A percentile compares a stretch with the other conserved stretches of the same genome.
phyloP scores from a whole-genome alignment of 1,139 yeast species.

The Zygosaccharomyces sapae region DNA sequence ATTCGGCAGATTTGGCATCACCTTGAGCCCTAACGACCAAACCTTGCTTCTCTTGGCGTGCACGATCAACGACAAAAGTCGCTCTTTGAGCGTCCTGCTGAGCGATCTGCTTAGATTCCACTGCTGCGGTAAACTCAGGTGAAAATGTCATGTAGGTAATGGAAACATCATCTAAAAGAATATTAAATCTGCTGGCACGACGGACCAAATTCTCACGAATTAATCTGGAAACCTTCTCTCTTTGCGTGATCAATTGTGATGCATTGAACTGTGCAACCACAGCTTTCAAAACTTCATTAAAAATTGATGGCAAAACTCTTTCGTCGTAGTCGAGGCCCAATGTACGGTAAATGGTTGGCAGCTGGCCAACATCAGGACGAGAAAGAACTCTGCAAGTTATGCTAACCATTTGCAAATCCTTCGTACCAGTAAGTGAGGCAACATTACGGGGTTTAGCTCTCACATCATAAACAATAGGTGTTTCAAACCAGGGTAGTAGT shows the following conservation, averaged over 20 bases:
- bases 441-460: conserved; percentile 97
- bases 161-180: conserved; percentile 89
- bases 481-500: conserved; percentile 90
- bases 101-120: conserved; percentile 97
- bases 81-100: conserved; percentile 99
- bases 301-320: conserved; percentile 92
- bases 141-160: conserved; percentile 94
- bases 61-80: conserved; percentile 93
- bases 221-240: conserved; percentile 89
- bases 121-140: conserved; percentile 97
- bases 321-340: conserved; percentile 94
- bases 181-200: conserved; percentile 87
- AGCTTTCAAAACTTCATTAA: conserved; percentile 87
- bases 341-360: conserved; percentile 85
- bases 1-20: conserved; percentile 97
- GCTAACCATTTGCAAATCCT: conserved; percentile 98
- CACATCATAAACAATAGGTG: conserved; percentile 88
- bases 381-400: conserved; percentile 95
- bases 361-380: conserved; percentile 72
- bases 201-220: conserved; percentile 88
- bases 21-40: conserved; percentile 95
- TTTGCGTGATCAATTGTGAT: conserved; percentile 93
- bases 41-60: conserved; percentile 95
- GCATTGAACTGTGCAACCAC: conserved; percentile 99
- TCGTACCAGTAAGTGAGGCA: conserved; percentile 96